phyloP scores from a whole-genome alignment of 2,329 filamentous ascomycete genomes.

The Metarhizium robertsii region DNA sequence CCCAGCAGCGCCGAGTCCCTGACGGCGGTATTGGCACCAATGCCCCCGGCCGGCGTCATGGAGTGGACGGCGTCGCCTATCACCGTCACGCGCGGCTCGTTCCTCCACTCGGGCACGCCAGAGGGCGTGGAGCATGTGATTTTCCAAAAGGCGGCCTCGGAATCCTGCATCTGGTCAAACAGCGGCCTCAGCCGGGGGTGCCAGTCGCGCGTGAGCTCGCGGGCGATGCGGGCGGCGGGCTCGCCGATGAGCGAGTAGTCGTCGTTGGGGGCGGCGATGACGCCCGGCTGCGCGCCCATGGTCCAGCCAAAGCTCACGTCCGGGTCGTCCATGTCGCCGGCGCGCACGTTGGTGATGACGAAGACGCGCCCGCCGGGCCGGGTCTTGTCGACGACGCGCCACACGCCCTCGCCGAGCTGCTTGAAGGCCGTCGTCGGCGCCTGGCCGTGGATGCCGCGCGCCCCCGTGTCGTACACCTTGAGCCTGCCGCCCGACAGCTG shows the following conservation, averaged over 20 bases:
- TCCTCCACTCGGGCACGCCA: constrained; percentile 51
- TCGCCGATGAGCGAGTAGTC: constrained; percentile 49
- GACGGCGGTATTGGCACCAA: constrained; percentile 49
- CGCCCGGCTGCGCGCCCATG: constrained; percentile 46
- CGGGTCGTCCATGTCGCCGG: constrained; percentile 49
- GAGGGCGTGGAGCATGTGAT: constrained; percentile 53
- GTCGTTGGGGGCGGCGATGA: constrained; percentile 48
- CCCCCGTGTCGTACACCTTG: constrained; percentile 55
- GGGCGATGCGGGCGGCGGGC: constrained; percentile 48
- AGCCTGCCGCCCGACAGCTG: constrained; percentile 48
- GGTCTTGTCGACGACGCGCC: constrained; percentile 39
- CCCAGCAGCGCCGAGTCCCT: constrained; percentile 46
- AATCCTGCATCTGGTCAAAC: constrained; percentile 47
- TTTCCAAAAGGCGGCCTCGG: constrained; percentile 56
- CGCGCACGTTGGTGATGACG: constrained; percentile 54
- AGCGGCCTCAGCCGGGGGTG: constrained; percentile 44
- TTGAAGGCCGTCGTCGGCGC: constrained; percentile 53
- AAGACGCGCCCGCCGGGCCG: constrained; percentile 37
- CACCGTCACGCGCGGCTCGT: constrained; percentile 46
- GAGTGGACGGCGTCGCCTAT: constrained; percentile 49
- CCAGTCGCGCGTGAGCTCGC: constrained; percentile 43
- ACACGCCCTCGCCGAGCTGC: constrained; percentile 54
- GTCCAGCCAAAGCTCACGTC: constrained; percentile 54
- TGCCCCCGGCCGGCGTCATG: constrained; percentile 48
- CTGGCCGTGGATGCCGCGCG: constrained; percentile 56